A percentile compares a stretch with the other conserved stretches of the same genome.
These are phyloP conservation scores for Plasmodium berghei DNA, from an alignment of 169 alveolate genomes.

Conservation along the genomic window DNA sequence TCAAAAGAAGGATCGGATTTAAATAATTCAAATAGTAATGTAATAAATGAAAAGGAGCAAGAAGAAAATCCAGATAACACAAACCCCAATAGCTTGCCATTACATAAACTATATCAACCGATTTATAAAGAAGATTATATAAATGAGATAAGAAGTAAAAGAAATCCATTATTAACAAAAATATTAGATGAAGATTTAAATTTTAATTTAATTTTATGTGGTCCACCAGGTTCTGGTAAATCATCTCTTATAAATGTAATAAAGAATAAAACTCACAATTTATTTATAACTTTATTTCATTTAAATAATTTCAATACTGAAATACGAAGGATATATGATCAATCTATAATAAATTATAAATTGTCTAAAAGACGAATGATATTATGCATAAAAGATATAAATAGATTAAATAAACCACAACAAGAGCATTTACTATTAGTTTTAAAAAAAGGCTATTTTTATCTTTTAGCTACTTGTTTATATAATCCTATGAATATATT, in stretches of 20 bases:
- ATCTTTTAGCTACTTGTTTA: conserved; percentile 50
- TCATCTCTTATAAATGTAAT: conserved; percentile 82
- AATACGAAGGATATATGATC: conserved; percentile 48
- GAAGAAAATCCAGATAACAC: conserved; percentile 2
- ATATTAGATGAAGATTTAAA: conserved; percentile 62
- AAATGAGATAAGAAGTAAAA: conserved; percentile 50
- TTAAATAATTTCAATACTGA: conserved; percentile 68
- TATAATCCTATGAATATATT: conserved; percentile 61
- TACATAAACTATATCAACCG: conserved; percentile 72
- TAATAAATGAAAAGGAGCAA: not conserved
- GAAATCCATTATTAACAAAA: conserved; percentile 38
- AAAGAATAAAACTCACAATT: conserved; percentile 63
- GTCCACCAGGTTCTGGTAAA: conserved; percentile 88
- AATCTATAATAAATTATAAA: conserved; percentile 51
- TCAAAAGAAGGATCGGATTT: not conserved
- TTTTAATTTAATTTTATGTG: conserved; percentile 81
- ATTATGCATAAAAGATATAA: conserved; percentile 69
- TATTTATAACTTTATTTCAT: conserved; percentile 51
- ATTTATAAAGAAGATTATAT: conserved; percentile 67
- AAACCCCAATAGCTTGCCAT: conserved; percentile 29
- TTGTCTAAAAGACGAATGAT: conserved; percentile 35
- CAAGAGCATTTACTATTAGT: conserved; percentile 59
- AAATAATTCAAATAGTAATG: not conserved
- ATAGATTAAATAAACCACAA: conserved; percentile 66
- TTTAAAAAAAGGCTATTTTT: conserved; percentile 60